Evolutionary conservation across 2,329 filamentous ascomycete genomes (phyloP).

Genomic region (Pseudocercospora cruenta): DNA sequence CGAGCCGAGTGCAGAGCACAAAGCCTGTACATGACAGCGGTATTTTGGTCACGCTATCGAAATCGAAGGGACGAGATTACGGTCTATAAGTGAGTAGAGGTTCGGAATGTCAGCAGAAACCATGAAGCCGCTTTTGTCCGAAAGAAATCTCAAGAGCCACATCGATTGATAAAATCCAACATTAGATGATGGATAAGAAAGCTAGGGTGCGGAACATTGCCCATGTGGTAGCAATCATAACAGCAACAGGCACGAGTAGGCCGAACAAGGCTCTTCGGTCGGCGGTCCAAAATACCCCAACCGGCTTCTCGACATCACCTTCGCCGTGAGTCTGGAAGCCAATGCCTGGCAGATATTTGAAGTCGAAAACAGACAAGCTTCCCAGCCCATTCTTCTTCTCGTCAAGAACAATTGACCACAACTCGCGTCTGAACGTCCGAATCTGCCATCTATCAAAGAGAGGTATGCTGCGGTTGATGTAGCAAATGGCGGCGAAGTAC

Average conservation of each 20-base stretch:
- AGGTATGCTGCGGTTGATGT: slow-evolving; percentile 51
- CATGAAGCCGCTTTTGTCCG: background rate
- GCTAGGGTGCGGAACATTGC: background rate
- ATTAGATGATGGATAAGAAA: background rate
- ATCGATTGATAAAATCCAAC: background rate
- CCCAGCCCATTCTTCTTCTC: slow-evolving; percentile 63
- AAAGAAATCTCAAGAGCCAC: background rate
- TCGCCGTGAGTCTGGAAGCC: slow-evolving; percentile 22
- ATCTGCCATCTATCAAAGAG: slow-evolving; percentile 56
- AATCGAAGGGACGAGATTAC: background rate
- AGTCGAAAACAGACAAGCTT: slow-evolving; percentile 63
- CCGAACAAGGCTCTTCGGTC: background rate
- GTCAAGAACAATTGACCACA: slow-evolving; percentile 62
- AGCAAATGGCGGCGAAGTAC: slow-evolving; percentile 60
- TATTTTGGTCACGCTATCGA: too few species aligned
- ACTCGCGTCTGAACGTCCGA: slow-evolving; percentile 49
- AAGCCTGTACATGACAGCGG: too few species aligned
- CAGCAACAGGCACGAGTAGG: background rate
- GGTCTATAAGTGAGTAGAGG: background rate
- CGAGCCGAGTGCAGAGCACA: too few species aligned
- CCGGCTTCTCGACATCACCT: background rate
- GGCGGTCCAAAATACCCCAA: background rate
- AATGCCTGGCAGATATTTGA: slow-evolving; percentile 67
- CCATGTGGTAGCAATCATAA: background rate
- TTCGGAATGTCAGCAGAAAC: too few species aligned